These are phyloP conservation scores for Sicyos baderoa DNA, from an alignment of 306 rosid species.

Conservation along the genomic window DNA sequence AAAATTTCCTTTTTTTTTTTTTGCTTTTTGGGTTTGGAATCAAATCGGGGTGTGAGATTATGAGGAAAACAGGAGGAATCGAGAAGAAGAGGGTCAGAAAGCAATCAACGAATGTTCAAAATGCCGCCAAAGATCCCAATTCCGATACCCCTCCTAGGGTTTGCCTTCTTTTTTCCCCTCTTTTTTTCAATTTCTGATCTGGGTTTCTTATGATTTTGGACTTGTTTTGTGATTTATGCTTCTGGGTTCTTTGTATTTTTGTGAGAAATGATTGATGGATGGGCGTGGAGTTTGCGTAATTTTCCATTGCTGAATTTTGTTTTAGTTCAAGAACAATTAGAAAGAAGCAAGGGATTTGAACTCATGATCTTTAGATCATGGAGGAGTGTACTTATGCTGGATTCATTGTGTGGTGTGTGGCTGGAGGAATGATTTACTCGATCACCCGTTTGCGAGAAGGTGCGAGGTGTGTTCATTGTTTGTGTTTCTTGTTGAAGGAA, in stretches of 20 bases:
- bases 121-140: conserved; percentile 66
- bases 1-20: background rate
- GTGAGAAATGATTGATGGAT: background rate
- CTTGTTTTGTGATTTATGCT: background rate
- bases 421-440: background rate
- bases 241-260: background rate
- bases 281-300: background rate
- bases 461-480: background rate
- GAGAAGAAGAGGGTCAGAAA: conserved; percentile 93
- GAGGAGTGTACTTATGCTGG: too few relatives aligned
- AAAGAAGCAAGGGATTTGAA: too few relatives aligned
- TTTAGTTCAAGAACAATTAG: too few relatives aligned
- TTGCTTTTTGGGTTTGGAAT: background rate
- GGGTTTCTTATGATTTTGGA: background rate
- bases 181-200: conserved; percentile 27
- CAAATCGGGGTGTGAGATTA: conserved; percentile 16
- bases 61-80: conserved; percentile 85
- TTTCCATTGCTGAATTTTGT: background rate
- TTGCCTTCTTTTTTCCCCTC: conserved; percentile 6
- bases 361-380: too few relatives aligned
- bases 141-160: conserved; percentile 83
- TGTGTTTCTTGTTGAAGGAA: background rate
- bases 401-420: background rate
- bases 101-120: conserved; percentile 50
- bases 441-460: background rate